Evolutionary conservation across 331 rosid species (phyloP).

Genomic region (Quercus tomentella): DNA sequence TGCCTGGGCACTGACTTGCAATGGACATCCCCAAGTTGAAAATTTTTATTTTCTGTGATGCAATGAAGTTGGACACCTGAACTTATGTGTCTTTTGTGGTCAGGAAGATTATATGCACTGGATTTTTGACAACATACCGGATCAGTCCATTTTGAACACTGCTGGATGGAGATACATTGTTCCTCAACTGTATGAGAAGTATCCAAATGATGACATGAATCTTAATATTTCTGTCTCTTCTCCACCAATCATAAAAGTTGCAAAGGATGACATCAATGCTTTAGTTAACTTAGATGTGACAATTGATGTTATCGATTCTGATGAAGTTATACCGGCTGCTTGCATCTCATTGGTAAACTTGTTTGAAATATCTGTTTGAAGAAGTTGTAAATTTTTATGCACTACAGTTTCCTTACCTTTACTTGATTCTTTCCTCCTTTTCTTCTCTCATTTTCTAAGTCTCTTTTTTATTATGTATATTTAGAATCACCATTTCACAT

Average conservation of each 20-base stretch:
- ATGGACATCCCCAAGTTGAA: neutral
- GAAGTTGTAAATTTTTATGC: neutral
- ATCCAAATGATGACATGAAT: slow-evolving; percentile 71
- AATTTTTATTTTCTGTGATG: neutral
- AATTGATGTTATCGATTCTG: slow-evolving; percentile 48
- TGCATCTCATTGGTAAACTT: slow-evolving; percentile 75
- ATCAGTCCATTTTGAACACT: slow-evolving; percentile 63
- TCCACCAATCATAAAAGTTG: slow-evolving; percentile 58
- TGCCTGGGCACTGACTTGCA: neutral
- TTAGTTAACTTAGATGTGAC: slow-evolving; percentile 47
- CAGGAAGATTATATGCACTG: slow-evolving; percentile 69
- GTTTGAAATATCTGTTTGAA: neutral
- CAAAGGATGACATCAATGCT: slow-evolving; percentile 28
- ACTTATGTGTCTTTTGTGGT: slow-evolving; percentile 9
- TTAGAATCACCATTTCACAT: neutral
- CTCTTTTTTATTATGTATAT: neutral
- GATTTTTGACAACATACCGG: slow-evolving; percentile 50
- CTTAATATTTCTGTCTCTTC: slow-evolving; percentile 57
- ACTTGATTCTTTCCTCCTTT: neutral
- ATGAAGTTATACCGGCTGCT: slow-evolving; percentile 61
- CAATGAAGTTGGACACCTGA: slow-evolving; percentile 23
- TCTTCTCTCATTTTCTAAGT: neutral
- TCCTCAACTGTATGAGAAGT: slow-evolving; percentile 70
- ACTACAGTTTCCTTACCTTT: neutral
- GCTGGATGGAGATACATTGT: slow-evolving; percentile 68